phyloP scores from a whole-genome alignment of 1,139 yeast genomes.

The Suzukiozyma palmioleophila region DNA sequence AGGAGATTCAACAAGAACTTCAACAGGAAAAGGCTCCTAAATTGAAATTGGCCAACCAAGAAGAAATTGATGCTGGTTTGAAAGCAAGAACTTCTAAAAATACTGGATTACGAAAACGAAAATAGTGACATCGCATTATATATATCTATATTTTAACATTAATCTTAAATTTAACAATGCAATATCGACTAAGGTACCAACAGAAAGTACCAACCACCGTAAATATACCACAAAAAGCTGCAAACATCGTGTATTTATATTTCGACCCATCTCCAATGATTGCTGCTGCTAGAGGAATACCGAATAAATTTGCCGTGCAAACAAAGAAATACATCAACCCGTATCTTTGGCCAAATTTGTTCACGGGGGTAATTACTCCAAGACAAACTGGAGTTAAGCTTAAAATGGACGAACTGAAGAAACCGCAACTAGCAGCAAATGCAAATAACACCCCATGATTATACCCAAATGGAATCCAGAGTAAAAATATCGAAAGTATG shows the following conservation, averaged over 20 bases:
- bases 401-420: conserved; percentile 27
- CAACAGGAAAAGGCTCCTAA: conserved; percentile 4
- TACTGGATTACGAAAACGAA: conserved; percentile 5
- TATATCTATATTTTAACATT: conserved; percentile 16
- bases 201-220: conserved; percentile 17
- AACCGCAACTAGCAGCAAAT: conserved; percentile 50
- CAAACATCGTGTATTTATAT: conserved; percentile 22
- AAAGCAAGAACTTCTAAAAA: neutral
- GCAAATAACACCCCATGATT: conserved; percentile 35
- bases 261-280: conserved; percentile 35
- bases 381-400: conserved; percentile 37
- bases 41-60: conserved; percentile 3
- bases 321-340: conserved; percentile 37
- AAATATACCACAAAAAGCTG: conserved; percentile 19
- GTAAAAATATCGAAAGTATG: conserved; percentile 32
- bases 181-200: conserved; percentile 18
- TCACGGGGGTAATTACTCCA: conserved; percentile 34
- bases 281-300: conserved; percentile 49
- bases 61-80: conserved; percentile 3
- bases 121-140: neutral
- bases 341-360: conserved; percentile 39
- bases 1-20: conserved; percentile 20
- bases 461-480: conserved; percentile 58
- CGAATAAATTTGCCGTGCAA: conserved; percentile 37
- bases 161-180: conserved; percentile 18